Conservation (phyloP, 1,284 basidiomycete genomes). For the Cryptococcus sp. region DNA sequence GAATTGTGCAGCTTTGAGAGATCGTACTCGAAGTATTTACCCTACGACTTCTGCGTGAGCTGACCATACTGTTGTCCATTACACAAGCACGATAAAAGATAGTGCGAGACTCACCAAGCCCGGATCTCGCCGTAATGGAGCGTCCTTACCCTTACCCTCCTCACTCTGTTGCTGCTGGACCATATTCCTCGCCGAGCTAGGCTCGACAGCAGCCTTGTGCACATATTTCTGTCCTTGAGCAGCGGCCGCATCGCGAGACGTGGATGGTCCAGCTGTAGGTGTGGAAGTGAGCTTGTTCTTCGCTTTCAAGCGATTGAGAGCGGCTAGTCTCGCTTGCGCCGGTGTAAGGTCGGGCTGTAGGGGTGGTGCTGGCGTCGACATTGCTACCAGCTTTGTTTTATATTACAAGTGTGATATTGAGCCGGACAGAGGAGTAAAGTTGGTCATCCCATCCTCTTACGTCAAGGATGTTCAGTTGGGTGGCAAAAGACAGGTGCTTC, state of each 20-base stretch:
- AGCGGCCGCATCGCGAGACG: constrained; percentile 9
- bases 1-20: constrained; percentile 92
- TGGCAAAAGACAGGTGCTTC: neutral
- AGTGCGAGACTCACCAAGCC: constrained; percentile 34
- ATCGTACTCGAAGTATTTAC: constrained; percentile 92
- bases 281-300: constrained; percentile 35
- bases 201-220: constrained; percentile 35
- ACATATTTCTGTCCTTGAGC: constrained; percentile 27
- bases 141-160: constrained; percentile 14
- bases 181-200: constrained; percentile 45
- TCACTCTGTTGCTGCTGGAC: constrained; percentile 34
- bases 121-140: constrained; percentile 47
- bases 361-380: constrained; percentile 2
- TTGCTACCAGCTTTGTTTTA: neutral
- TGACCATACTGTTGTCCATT: neutral
- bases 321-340: constrained; percentile 46
- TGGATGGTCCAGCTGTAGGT: constrained; percentile 8
- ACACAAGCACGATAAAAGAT: neutral
- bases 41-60: constrained; percentile 27
- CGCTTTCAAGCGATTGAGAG: constrained; percentile 52
- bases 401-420: neutral
- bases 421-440: neutral
- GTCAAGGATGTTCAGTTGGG: neutral
- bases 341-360: neutral
- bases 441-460: neutral